A percentile compares a stretch with the other conserved stretches of the same genome.
Conservation (phyloP, 2,329 filamentous ascomycete genomes). For the Aspergillus ruber region DNA sequence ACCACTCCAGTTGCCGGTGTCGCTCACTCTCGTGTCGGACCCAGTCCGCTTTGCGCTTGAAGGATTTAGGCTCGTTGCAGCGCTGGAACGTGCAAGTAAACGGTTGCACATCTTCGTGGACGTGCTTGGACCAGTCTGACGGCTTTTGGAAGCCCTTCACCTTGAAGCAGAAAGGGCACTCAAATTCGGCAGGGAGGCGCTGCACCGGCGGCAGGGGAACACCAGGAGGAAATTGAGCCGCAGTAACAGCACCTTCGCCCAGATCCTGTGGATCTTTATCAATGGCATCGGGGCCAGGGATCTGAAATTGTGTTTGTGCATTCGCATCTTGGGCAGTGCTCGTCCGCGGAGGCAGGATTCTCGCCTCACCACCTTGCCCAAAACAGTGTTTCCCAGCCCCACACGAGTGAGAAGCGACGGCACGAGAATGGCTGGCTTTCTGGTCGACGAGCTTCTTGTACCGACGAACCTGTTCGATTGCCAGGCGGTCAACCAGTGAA, state of each 20-base stretch:
- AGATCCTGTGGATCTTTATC: conserved; percentile 62
- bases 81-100: conserved; percentile 86
- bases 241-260: conserved; percentile 61
- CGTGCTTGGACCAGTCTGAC: conserved; percentile 94
- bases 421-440: conserved; percentile 63
- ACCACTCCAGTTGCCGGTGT: conserved; percentile 85
- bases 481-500: conserved; percentile 71
- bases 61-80: conserved; percentile 80
- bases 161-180: conserved; percentile 81
- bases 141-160: conserved; percentile 82
- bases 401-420: conserved; percentile 54
- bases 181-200: conserved; percentile 75
- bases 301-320: conserved; percentile 49
- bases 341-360: conserved; percentile 51
- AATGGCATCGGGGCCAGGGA: conserved; percentile 49
- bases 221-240: conserved; percentile 70
- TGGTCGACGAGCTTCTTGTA: conserved; percentile 70
- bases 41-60: conserved; percentile 95
- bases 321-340: conserved; percentile 50
- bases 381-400: conserved; percentile 58
- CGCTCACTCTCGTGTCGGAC: conserved; percentile 89
- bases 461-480: conserved; percentile 69
- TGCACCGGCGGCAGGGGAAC: conserved; percentile 75
- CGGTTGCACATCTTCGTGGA: conserved; percentile 87
- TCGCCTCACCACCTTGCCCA: conserved; percentile 60